A percentile compares a stretch with the other conserved stretches of the same genome.
Conservation (phyloP, 345 rosid species). For the Gossypium longicalyx region DNA sequence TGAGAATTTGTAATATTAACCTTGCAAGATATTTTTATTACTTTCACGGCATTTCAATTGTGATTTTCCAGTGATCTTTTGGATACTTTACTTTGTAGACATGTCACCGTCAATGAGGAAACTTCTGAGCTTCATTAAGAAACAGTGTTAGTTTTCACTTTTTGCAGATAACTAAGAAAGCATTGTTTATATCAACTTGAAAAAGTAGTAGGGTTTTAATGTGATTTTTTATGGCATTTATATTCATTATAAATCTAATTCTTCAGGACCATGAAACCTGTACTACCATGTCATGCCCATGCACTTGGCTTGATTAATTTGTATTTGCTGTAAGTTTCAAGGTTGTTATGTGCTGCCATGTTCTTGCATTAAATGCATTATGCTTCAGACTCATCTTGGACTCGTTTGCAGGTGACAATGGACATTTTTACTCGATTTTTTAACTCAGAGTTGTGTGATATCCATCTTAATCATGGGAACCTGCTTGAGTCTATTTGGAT, state of each 20-base stretch:
- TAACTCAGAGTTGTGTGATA: conserved; percentile 60
- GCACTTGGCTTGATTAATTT: not conserved
- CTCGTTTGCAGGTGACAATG: conserved; percentile 54
- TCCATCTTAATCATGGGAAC: conserved; percentile 91
- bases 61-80: not conserved
- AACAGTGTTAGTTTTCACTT: not conserved
- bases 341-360: not conserved
- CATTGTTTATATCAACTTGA: not conserved
- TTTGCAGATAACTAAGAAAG: not conserved
- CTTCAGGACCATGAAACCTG: not conserved
- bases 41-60: not conserved
- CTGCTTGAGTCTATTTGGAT: conserved; percentile 90
- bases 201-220: not conserved
- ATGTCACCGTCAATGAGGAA: not conserved
- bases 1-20: not conserved
- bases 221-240: not conserved
- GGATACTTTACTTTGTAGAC: not conserved
- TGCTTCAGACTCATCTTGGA: conserved; percentile 7
- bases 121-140: not conserved
- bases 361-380: not conserved
- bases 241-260: not conserved
- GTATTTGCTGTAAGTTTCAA: not conserved
- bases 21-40: not conserved
- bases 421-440: conserved; percentile 61
- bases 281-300: not conserved